Conservation (phyloP, 345 rosid genomes). For the Linum usitatissimum region DNA sequence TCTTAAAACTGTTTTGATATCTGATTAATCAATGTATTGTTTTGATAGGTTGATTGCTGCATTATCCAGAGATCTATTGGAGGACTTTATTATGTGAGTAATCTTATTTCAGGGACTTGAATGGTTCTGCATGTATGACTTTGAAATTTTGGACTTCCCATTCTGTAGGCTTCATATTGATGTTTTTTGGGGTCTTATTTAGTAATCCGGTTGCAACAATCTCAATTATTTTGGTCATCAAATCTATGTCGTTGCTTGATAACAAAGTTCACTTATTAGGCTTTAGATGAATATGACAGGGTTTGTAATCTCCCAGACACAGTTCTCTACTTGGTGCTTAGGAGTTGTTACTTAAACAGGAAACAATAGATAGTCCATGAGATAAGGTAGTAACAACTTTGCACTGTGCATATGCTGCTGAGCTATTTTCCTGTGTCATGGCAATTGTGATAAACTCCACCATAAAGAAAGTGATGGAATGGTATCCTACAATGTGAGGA, state of each 20-base stretch:
- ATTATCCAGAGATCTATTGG: constrained; percentile 72
- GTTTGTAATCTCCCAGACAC: background rate
- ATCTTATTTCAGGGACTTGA: background rate
- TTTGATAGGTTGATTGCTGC: constrained; percentile 67
- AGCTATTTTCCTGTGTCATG: background rate
- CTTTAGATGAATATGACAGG: background rate
- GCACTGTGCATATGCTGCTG: background rate
- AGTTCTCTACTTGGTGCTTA: background rate
- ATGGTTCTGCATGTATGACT: background rate
- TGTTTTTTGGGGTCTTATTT: background rate
- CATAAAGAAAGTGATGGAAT: background rate
- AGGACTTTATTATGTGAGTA: constrained; percentile 67
- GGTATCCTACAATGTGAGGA: background rate
- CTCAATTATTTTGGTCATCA: background rate
- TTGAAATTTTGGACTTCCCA: background rate
- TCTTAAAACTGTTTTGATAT: background rate
- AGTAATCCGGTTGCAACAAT: background rate
- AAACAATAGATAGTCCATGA: background rate
- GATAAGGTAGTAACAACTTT: background rate
- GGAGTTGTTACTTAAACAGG: background rate
- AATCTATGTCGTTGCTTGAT: background rate
- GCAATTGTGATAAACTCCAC: background rate
- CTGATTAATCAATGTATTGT: background rate
- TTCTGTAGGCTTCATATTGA: background rate
- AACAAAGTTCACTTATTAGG: background rate